These are phyloP conservation scores for Aspergillus pseudonomiae DNA, from an alignment of 2,329 filamentous ascomycete genomes.

Conservation along the genomic window DNA sequence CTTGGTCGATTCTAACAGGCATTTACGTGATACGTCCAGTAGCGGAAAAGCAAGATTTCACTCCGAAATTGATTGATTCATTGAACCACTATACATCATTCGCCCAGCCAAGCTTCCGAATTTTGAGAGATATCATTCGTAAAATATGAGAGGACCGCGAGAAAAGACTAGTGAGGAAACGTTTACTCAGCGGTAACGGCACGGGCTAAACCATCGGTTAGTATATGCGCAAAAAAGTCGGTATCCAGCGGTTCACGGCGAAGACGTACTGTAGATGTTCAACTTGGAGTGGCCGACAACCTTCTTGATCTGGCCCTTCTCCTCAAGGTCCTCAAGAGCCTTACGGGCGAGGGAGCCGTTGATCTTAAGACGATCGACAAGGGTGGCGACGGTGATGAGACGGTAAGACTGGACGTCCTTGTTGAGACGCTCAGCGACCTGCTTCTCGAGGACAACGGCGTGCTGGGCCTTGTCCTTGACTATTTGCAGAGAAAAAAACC, in stretches of 20 bases:
- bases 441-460: conserved; percentile 97
- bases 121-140: conserved; percentile 44
- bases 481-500: conserved; percentile 42
- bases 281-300: conserved; percentile 95
- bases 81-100: conserved; percentile 38
- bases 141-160: conserved; percentile 41
- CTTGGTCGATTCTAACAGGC: neutral
- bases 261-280: conserved; percentile 91
- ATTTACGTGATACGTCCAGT: conserved; percentile 35
- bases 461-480: conserved; percentile 99
- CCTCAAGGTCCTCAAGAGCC: conserved; percentile 90
- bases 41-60: conserved; percentile 33
- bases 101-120: conserved; percentile 41
- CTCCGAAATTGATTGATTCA: conserved; percentile 33
- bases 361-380: conserved; percentile 99
- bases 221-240: neutral
- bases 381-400: conserved; percentile 96
- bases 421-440: conserved; percentile 95
- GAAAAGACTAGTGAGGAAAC: conserved; percentile 33
- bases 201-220: conserved; percentile 37
- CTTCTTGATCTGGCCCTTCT: conserved; percentile 98
- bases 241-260: conserved; percentile 3
- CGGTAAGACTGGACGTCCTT: conserved; percentile 99
- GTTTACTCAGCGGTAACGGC: conserved; percentile 50
- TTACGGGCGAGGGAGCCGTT: conserved; percentile 94